A percentile compares a stretch with the other conserved stretches of the same genome.
These are phyloP conservation scores for Rhododendron williamsianum DNA, from an alignment of 148 eudicot species.

Conservation along the genomic window DNA sequence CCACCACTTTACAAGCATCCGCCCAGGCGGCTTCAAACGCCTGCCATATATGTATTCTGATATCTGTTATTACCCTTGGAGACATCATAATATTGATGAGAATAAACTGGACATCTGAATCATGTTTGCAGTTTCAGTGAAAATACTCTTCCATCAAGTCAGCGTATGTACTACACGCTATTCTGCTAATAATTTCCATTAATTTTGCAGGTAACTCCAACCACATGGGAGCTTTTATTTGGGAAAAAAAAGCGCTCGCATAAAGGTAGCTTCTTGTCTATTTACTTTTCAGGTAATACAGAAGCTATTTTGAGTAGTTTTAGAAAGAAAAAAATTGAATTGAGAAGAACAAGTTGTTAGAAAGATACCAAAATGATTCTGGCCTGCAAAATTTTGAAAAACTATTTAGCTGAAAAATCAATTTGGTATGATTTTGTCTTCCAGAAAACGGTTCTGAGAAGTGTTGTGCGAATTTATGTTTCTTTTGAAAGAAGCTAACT, in stretches of 20 bases:
- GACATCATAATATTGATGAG: no score
- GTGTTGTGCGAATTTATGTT: not conserved
- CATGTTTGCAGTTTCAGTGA: no score
- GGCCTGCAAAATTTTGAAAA: not conserved
- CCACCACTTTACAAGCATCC: slow-evolving; percentile 66
- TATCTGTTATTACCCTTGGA: no score
- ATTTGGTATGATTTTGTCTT: not conserved
- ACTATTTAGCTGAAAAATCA: not conserved
- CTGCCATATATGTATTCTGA: slow-evolving; percentile 25
- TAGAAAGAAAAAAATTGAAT: not conserved
- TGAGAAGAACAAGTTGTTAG: not conserved
- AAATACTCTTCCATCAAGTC: no score
- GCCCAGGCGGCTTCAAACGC: slow-evolving; percentile 90
- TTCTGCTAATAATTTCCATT: no score
- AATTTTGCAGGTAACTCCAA: no score
- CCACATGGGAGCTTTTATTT: not conserved
- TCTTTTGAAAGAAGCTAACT: not conserved
- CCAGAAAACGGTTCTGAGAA: not conserved
- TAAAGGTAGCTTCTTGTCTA: not conserved
- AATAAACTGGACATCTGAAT: no score
- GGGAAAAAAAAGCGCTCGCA: not conserved
- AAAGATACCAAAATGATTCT: not conserved
- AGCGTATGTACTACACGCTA: no score
- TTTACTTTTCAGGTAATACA: not conserved
- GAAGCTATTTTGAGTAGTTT: not conserved